Base-by-base conservation (phyloP, 805 yeast species). In the Scheffersomyces amazonensis region DNA sequence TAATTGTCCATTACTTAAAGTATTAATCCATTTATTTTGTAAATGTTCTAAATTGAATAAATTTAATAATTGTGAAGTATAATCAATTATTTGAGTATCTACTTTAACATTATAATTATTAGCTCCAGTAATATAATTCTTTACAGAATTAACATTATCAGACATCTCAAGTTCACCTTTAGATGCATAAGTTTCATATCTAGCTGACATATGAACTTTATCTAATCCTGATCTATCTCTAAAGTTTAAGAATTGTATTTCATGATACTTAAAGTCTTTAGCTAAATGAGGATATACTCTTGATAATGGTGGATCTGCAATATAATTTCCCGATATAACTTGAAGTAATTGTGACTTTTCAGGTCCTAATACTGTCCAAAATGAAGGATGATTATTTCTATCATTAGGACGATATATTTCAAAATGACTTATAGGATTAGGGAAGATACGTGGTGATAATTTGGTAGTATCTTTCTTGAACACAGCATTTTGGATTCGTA, bases 1-100 rank as follows among this genome's bases (percentile, higher is more conserved):
- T 57, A 86, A 80, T 60, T 93, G 99, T 0, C 99, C 99, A 58
- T 93, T 93, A 58, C 96, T 86, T 31, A 93, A 66, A 0, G 91
- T 86, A 57, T 87, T 87, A 23, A 86, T 78, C 88, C 95, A 91
- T 42, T 87, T 76, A 39, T 78, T 71, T 37, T 77, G 69, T 34
- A 89, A 58, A 0, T 76, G 80, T 5, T 56, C 60, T 42, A 91
- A 64, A 34, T 76, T 68, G 39, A 93, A 71, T 20, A 64, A 60
- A 3, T 65, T 56, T 8, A 85, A 50, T 16, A 84, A 62, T 1
- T 54, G 47, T 1, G 65, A 58, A 8, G 80, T 67, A 23, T 68
- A 57, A 0, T 49, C 52, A 22, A 53, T 44, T 36, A 40, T 41
- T 9, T 44, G 39, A 12, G 34, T 36, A 5, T 37, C 36, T 9